Base-by-base conservation (phyloP, 495 filamentous ascomycete species). In the Daldinia grandis region DNA sequence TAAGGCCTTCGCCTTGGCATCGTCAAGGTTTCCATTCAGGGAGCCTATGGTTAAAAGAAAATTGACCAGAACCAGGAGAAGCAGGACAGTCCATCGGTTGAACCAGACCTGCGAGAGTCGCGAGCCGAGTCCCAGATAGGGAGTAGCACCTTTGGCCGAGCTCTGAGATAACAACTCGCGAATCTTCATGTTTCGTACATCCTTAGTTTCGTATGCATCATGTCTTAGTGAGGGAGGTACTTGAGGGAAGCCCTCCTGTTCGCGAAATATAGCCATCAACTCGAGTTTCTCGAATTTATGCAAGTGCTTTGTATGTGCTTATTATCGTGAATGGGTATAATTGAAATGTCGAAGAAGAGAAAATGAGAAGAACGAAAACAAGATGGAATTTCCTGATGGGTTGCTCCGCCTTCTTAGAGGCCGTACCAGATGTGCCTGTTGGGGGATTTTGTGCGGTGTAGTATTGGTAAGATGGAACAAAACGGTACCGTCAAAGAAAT, bases 41-140 rank as follows among this genome's bases (percentile, higher is more conserved):
- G 85, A 85, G 37, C 84, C 81, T 35, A 91, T 85, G 19, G 94
- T 90, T 53, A 99, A 78, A 54, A 99, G 80, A 63, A 93, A 84
- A 51, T 95, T 88, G 66, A 90, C 87, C 24, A 99, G 87, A 19
- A 98, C 88, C 57, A 99, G 87, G 44, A 97, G 76, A 9, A 99
- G 83, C 49, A 99, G 86, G 62, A 99, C 84, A 42, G 95, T 98
- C 96, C 96, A 99, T 80, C 91, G 86, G 84, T 98, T 98, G 83
- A 98, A 90, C 93, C 94, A 97, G 75, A 93, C 83, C 84, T 99
- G 95, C 30, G 95, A 99, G 44, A 98, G 85, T 65, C 94, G 88
- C 64, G 95, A 91, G 68, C 90, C 89, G 70, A 97, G 86, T 59
- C 95, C 95, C 33, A 99, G 91, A 76, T 98, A 98, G 30, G 95